A percentile compares a stretch with the other conserved stretches of the same genome.
Conservation (phyloP, 2,329 filamentous ascomycete species). For the Didymella pomorum region DNA sequence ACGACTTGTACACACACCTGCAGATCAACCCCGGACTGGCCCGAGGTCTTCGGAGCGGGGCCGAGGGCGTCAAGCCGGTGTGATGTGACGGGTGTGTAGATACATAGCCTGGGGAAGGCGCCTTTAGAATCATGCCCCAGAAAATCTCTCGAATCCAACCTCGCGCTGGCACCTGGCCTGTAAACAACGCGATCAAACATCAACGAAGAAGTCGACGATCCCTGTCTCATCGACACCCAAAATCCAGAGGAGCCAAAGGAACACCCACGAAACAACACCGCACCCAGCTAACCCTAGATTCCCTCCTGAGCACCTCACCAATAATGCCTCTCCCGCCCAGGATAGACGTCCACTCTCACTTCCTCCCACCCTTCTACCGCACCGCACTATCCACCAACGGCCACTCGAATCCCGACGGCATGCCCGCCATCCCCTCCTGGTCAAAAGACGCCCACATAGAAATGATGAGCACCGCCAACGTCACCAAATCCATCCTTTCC, state of each 20-base stretch:
- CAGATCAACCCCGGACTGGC: not conserved
- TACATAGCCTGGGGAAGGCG: not conserved
- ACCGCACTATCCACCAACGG: slow-evolving; percentile 53
- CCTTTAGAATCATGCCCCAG: too few species aligned
- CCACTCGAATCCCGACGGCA: slow-evolving; percentile 58
- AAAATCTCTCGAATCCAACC: too few species aligned
- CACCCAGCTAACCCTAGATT: too few species aligned
- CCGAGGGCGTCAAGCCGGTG: not conserved
- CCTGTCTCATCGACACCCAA: too few species aligned
- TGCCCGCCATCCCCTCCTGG: slow-evolving; percentile 60
- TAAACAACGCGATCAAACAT: too few species aligned
- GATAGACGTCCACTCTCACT: slow-evolving; percentile 61
- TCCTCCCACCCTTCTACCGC: slow-evolving; percentile 55
- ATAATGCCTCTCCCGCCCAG: slow-evolving; percentile 40
- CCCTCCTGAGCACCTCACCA: not conserved
- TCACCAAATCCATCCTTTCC: slow-evolving; percentile 62
- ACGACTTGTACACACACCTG: not conserved
- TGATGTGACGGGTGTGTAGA: not conserved
- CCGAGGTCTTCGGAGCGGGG: slow-evolving; percentile 8
- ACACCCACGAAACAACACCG: too few species aligned
- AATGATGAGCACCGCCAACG: slow-evolving; percentile 60
- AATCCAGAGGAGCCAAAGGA: too few species aligned
- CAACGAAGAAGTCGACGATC: too few species aligned
- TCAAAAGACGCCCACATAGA: slow-evolving; percentile 56
- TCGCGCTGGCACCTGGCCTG: too few species aligned